Conservation (phyloP, 2,329 filamentous ascomycete genomes). For the Epichloe aotearoae region DNA sequence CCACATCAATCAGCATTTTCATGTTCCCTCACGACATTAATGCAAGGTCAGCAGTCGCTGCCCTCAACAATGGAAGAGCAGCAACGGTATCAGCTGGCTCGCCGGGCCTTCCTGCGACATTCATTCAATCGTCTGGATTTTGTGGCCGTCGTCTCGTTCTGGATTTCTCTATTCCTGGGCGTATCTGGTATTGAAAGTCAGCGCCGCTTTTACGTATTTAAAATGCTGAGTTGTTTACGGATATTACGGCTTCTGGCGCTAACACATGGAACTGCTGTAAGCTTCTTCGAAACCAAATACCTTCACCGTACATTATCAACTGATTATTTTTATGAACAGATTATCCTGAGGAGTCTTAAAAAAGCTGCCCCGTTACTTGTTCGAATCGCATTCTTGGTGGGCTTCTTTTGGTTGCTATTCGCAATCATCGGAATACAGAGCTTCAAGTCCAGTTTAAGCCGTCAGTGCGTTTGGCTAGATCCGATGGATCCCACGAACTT, state of each 20-base stretch:
- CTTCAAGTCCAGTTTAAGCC: slow-evolving; percentile 73
- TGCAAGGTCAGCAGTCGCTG: slow-evolving; percentile 43
- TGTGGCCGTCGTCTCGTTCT: slow-evolving; percentile 85
- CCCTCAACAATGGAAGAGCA: slow-evolving; percentile 59
- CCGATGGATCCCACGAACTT: slow-evolving; percentile 43
- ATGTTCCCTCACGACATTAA: slow-evolving; percentile 68
- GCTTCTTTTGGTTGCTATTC: slow-evolving; percentile 96
- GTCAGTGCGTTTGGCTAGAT: slow-evolving; percentile 68
- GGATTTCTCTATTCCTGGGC: slow-evolving; percentile 72
- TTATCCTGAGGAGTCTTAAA: slow-evolving; percentile 89
- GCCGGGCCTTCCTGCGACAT: slow-evolving; percentile 84
- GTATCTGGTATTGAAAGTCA: slow-evolving; percentile 54
- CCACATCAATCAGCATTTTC: slow-evolving; percentile 52
- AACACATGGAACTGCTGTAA: slow-evolving; percentile 82
- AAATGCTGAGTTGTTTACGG: slow-evolving; percentile 90
- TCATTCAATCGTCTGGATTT: slow-evolving; percentile 95
- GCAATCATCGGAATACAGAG: slow-evolving; percentile 94
- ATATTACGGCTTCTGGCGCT: slow-evolving; percentile 84
- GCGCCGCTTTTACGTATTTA: slow-evolving; percentile 75
- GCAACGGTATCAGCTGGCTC: slow-evolving; percentile 72
- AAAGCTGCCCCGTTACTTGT: slow-evolving; percentile 85
- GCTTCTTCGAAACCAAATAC: slow-evolving; percentile 13
- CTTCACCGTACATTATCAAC: not conserved
- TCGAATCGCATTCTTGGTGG: slow-evolving; percentile 84
- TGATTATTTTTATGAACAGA: slow-evolving; percentile 30